Base-by-base conservation (phyloP, 768 basidiomycete genomes). In the Tricholoma sp. region DNA sequence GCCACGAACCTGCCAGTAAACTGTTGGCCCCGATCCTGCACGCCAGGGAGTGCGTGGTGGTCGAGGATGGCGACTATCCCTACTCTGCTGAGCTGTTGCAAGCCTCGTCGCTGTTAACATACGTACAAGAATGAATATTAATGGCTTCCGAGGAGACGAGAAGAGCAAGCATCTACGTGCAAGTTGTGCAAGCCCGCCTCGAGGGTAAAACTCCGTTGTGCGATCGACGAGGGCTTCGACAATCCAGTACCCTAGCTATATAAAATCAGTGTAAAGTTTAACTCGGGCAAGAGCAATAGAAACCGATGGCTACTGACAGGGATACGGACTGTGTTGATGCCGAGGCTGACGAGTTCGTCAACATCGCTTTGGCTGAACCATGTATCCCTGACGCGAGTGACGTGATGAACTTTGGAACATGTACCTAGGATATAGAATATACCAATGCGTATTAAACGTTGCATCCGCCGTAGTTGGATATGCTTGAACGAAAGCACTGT, bases 241-340 rank as follows among this genome's bases (percentile, higher is more conserved):
- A 49, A 91, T 84, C 90, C 90, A 92, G 66, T 86, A 92, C 0
- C 90, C 89, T 39, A 91, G 80, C 88, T 90, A 39, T 3, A 35
- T 49, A 32, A 1, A 45, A 0, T 37, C 9, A n/a, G 29, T 55
- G 22, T 53, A 52, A 34, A 5, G 55, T 51, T 9, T 24, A 10
- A 27, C 22, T 46, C 1, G 12, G 34, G 22, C 16, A 56, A 7
- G 5, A 55, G 4, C 45, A 5, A 18, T 24, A 50, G 52, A 34
- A 8, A 35, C 11, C 2, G 2, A 49, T 16, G 47, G 10, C n/a
- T 3, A 64, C 84, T 57, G 62, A 89, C 88, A 0, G 90, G 90
- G 62, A 91, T 75, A 31, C 90, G 83, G 59, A 88, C 86, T 16
- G 87, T 87, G 63, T 92, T 91, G 60, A 91, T 83, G 3, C 85